A percentile compares a stretch with the other conserved stretches of the same genome.
phyloP scores from a whole-genome alignment of 345 rosid species.

The Camelina laxa region DNA sequence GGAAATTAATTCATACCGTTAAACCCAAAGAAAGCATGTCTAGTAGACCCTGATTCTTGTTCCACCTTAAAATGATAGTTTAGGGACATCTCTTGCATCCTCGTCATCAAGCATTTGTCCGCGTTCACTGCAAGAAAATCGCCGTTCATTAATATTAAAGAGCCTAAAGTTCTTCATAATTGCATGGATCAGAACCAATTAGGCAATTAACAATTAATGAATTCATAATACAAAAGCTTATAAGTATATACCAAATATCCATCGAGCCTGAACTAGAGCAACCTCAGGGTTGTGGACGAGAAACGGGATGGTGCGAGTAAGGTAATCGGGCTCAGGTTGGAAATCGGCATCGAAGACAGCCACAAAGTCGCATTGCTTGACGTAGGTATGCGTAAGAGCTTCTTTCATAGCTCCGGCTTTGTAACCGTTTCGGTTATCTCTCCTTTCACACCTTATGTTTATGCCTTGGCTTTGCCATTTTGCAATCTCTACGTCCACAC shows the following conservation, averaged over 20 bases:
- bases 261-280: constrained; percentile 60
- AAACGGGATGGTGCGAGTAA: constrained; percentile 50
- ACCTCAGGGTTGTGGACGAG: constrained; percentile 53
- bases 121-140: constrained; percentile 49
- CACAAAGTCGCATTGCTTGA: constrained; percentile 52
- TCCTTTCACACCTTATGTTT: constrained; percentile 46
- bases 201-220: too few species aligned
- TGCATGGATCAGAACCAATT: not conserved
- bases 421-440: constrained; percentile 58
- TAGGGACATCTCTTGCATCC: constrained; percentile 65
- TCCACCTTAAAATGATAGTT: constrained; percentile 57
- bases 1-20: constrained; percentile 39
- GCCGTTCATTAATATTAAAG: not conserved
- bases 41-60: constrained; percentile 60
- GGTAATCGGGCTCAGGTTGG: constrained; percentile 58
- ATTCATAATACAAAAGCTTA: not conserved
- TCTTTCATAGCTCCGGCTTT: constrained; percentile 64
- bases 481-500: constrained; percentile 42
- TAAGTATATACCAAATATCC: constrained; percentile 58
- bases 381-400: constrained; percentile 60
- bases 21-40: constrained; percentile 57
- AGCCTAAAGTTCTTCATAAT: not conserved
- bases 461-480: constrained; percentile 48
- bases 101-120: constrained; percentile 55
- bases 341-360: constrained; percentile 66